Evolutionary conservation across 2,329 filamentous ascomycete genomes (phyloP).

Genomic region (Ceratocystis cacaofunesta): DNA sequence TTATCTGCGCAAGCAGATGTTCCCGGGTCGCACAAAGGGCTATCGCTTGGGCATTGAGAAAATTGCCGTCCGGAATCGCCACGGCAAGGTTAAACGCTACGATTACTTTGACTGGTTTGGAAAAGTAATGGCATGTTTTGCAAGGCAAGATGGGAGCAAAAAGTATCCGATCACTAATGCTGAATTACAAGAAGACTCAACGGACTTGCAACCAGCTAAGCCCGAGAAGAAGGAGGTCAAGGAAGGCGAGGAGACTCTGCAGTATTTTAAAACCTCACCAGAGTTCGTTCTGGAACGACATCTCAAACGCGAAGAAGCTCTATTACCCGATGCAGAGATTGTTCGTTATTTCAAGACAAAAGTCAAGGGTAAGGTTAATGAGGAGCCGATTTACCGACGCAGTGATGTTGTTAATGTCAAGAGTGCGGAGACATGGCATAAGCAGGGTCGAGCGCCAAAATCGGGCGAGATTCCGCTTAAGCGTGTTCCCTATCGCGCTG

Average conservation of each 20-base stretch:
- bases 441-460: slow-evolving; percentile 70
- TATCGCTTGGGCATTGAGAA: slow-evolving; percentile 65
- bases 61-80: slow-evolving; percentile 59
- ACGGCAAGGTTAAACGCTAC: slow-evolving; percentile 62
- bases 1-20: slow-evolving; percentile 66
- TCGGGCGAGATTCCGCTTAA: slow-evolving; percentile 64
- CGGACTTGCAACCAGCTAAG: slow-evolving; percentile 58
- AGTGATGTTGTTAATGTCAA: slow-evolving; percentile 73
- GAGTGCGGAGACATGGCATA: slow-evolving; percentile 93
- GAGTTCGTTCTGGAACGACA: slow-evolving; percentile 79
- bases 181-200: slow-evolving; percentile 66
- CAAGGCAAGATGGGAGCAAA: slow-evolving; percentile 28
- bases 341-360: slow-evolving; percentile 62
- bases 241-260: slow-evolving; percentile 66
- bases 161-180: slow-evolving; percentile 46
- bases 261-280: slow-evolving; percentile 73
- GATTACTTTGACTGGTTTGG: slow-evolving; percentile 84
- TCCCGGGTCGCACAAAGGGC: slow-evolving; percentile 83
- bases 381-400: slow-evolving; percentile 68
- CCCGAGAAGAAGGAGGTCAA: slow-evolving; percentile 58
- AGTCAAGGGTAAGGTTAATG: slow-evolving; percentile 57
- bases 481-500: slow-evolving; percentile 74
- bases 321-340: slow-evolving; percentile 51
- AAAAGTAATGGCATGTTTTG: slow-evolving; percentile 60
- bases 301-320: slow-evolving; percentile 79